Conservation (phyloP, 1,139 yeast genomes). For the Yamadazyma mexicana region DNA sequence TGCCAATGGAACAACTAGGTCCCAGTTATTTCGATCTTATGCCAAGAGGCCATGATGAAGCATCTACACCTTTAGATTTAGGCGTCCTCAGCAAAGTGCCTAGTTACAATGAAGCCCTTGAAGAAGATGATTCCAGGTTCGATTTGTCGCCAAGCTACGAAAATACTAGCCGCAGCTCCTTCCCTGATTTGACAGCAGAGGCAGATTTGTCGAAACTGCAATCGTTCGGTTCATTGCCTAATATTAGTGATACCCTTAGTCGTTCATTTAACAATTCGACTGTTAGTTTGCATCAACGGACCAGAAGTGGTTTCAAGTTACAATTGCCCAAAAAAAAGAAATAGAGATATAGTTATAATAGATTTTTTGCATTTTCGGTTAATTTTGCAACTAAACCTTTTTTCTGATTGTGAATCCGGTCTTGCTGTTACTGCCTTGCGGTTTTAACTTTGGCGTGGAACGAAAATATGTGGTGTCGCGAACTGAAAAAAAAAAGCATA, state of each 20-base stretch:
- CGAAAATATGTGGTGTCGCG: neutral
- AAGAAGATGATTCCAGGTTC: slow-evolving; percentile 15
- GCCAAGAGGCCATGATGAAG: slow-evolving; percentile 14
- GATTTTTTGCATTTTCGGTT: too few relatives aligned
- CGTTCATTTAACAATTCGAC: slow-evolving; percentile 2
- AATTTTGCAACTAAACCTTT: too few relatives aligned
- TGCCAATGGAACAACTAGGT: slow-evolving; percentile 42
- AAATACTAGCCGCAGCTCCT: slow-evolving; percentile 2
- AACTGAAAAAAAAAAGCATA: neutral
- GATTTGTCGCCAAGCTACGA: slow-evolving; percentile 24
- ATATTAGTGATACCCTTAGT: neutral
- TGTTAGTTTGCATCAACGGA: slow-evolving; percentile 8
- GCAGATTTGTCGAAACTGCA: slow-evolving; percentile 3
- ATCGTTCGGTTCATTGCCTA: slow-evolving; percentile 4
- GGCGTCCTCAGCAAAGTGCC: slow-evolving; percentile 21
- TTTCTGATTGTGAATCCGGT: too few relatives aligned
- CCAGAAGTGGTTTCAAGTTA: slow-evolving; percentile 12
- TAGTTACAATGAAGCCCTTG: slow-evolving; percentile 24
- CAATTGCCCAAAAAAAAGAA: slow-evolving; percentile 11
- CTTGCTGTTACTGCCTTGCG: too few relatives aligned
- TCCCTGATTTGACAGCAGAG: neutral
- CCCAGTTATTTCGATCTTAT: slow-evolving; percentile 17
- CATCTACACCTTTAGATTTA: slow-evolving; percentile 11
- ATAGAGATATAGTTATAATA: neutral
- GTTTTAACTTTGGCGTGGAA: too few relatives aligned